Percentiles rank a stretch among this genome's conserved stretches.
phyloP scores from a whole-genome alignment of 805 yeast species.

The Candida koratica region DNA sequence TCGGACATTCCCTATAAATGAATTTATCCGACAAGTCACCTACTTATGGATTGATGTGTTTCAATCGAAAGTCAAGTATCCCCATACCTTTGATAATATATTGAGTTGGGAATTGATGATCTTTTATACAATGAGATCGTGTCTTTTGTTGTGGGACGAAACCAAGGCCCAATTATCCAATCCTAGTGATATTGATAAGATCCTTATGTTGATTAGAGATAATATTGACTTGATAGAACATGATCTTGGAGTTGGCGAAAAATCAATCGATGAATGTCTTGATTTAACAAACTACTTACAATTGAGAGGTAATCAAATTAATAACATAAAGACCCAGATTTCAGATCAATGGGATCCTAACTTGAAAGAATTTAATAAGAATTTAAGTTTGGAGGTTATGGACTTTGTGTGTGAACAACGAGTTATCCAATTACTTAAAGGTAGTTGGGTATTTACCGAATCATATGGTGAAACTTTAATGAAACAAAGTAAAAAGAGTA shows the following conservation, averaged over 20 bases:
- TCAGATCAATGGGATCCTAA: slow-evolving; percentile 42
- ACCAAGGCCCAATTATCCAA: slow-evolving; percentile 48
- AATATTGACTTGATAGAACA: slow-evolving; percentile 28
- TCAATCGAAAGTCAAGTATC: slow-evolving; percentile 27
- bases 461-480: slow-evolving; percentile 40
- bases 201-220: slow-evolving; percentile 42
- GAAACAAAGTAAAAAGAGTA: slow-evolving; percentile 8
- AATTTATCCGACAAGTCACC: slow-evolving; percentile 33
- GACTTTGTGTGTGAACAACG: slow-evolving; percentile 76
- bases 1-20: slow-evolving; percentile 48
- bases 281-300: slow-evolving; percentile 37
- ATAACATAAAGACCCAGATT: slow-evolving; percentile 35
- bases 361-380: slow-evolving; percentile 45
- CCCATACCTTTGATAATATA: slow-evolving; percentile 37
- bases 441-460: slow-evolving; percentile 76
- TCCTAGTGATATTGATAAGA: slow-evolving; percentile 47
- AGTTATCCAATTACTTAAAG: slow-evolving; percentile 64
- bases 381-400: slow-evolving; percentile 53
- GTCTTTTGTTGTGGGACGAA: slow-evolving; percentile 61
- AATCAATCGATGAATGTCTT: slow-evolving; percentile 43
- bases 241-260: slow-evolving; percentile 12
- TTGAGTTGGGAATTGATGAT: slow-evolving; percentile 54
- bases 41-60: slow-evolving; percentile 35
- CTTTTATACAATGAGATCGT: slow-evolving; percentile 52
- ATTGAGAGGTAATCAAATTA: slow-evolving; percentile 54